Percentiles rank a stretch among this genome's conserved stretches.
Conservation (phyloP, 345 rosid species). For the Jatropha curcas region DNA sequence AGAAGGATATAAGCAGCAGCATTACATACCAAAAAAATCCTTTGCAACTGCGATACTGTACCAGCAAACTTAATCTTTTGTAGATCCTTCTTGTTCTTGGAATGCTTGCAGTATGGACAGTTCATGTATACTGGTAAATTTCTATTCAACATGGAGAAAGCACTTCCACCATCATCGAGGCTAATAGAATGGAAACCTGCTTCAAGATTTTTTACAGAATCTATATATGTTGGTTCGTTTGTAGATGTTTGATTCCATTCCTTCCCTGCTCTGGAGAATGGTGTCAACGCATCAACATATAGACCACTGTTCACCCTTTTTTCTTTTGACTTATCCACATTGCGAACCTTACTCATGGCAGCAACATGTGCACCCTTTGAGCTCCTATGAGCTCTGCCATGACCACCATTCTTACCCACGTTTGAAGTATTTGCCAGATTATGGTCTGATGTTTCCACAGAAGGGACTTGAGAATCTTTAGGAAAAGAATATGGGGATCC, state of each 20-base stretch:
- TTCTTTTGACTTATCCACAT: slow-evolving; percentile 45
- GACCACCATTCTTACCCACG: slow-evolving; percentile 40
- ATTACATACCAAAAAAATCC: slow-evolving; percentile 69
- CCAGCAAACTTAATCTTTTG: slow-evolving; percentile 57
- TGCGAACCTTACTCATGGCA: slow-evolving; percentile 46
- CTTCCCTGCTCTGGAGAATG: slow-evolving; percentile 35
- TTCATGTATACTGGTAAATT: slow-evolving; percentile 67
- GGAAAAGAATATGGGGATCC: slow-evolving; percentile 50
- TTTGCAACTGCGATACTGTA: slow-evolving; percentile 71
- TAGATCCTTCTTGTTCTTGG: slow-evolving; percentile 46
- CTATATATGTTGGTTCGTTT: slow-evolving; percentile 26
- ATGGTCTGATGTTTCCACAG: slow-evolving; percentile 38
- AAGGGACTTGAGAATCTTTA: slow-evolving; percentile 37
- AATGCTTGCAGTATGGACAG: slow-evolving; percentile 62
- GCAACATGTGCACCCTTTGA: slow-evolving; percentile 39
- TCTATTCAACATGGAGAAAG: slow-evolving; percentile 60
- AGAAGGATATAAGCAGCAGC: slow-evolving; percentile 13
- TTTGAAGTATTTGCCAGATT: slow-evolving; percentile 37
- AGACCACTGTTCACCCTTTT: slow-evolving; percentile 34
- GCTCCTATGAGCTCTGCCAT: slow-evolving; percentile 47
- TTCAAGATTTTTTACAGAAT: slow-evolving; percentile 36
- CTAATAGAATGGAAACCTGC: slow-evolving; percentile 40
- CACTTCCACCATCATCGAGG: slow-evolving; percentile 50
- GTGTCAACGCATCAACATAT: slow-evolving; percentile 22
- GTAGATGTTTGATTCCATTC: slow-evolving; percentile 35